Base-by-base conservation (phyloP, 2,329 filamentous ascomycete genomes). In the Bipolaris cookei region DNA sequence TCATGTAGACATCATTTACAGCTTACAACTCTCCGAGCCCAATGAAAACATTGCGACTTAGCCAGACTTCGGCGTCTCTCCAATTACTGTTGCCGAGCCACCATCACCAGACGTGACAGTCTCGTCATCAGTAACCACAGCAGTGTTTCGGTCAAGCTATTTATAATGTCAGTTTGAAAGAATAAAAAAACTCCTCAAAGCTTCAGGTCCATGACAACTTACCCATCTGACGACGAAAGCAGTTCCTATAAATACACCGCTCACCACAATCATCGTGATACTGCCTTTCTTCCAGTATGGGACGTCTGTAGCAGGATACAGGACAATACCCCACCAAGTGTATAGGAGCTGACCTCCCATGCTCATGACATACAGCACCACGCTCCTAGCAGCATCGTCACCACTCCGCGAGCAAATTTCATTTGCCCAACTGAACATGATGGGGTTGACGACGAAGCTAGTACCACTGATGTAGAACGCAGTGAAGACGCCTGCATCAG, bases 241-340 rank as follows among this genome's bases (percentile, higher is more conserved):
- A 3, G 37, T 49, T 2, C 51, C 65, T 1, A 63, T 34, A 7
- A 66, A 68, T 1, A 59, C 63, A 49, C 64, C 63, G 13, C 56
- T 56, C 2, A 68, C 68, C 10, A 67, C 64, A 16, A 77, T 59
- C 73, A 78, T 76, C 4, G 73, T 64, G 21, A 77, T 75, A 1
- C 62, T 66, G 0, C 76, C 76, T 48, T 76, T 77, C 38, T 61
- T 71, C 70, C 79, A 80, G 53, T 80, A 79, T 0, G 78, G 77
- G 0, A 74, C 77, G 57, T 80, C 75, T 1, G 70, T 72, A 2
- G 77, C 78, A 10, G 76, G 68, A 47, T 80, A 81, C 35, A 81
- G 62, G 0, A 73, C 68, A 4, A 81, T 79, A 0, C 79, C 79
- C 78, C 79, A 81, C 50, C 78, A 81, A 0, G 79, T 80, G 54